phyloP scores from a whole-genome alignment of 345 rosid genomes.

The Corymbia maculata region DNA sequence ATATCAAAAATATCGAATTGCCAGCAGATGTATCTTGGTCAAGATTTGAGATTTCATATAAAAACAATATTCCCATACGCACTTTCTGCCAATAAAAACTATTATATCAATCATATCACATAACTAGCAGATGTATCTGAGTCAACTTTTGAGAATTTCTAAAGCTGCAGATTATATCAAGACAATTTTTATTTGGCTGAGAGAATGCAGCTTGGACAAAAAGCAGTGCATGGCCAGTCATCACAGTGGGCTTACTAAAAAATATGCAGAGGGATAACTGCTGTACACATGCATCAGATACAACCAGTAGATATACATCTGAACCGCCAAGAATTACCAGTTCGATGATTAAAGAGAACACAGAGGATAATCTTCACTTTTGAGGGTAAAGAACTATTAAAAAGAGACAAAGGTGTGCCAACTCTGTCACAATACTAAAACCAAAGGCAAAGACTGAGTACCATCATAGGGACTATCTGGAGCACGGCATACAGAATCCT shows the following conservation, averaged over 20 bases:
- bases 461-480: conserved; percentile 99
- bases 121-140: background rate
- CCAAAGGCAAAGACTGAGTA: conserved; percentile 5
- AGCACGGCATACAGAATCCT: conserved; percentile 92
- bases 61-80: background rate
- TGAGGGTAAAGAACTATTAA: background rate
- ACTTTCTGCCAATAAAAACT: background rate
- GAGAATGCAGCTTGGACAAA: background rate
- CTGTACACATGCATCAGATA: background rate
- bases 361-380: background rate
- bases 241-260: background rate
- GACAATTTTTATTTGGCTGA: background rate
- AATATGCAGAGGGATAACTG: background rate
- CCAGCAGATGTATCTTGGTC: background rate
- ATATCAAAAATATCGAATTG: background rate
- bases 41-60: background rate
- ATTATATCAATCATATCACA: background rate
- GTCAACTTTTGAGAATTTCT: background rate
- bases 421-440: background rate
- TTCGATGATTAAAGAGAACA: background rate
- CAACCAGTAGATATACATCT: background rate
- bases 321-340: background rate
- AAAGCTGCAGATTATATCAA: background rate
- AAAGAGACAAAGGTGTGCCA: background rate
- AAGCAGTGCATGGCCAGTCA: background rate